phyloP scores from a whole-genome alignment of 495 filamentous ascomycete species.

The Hypoxylon lenormandii region DNA sequence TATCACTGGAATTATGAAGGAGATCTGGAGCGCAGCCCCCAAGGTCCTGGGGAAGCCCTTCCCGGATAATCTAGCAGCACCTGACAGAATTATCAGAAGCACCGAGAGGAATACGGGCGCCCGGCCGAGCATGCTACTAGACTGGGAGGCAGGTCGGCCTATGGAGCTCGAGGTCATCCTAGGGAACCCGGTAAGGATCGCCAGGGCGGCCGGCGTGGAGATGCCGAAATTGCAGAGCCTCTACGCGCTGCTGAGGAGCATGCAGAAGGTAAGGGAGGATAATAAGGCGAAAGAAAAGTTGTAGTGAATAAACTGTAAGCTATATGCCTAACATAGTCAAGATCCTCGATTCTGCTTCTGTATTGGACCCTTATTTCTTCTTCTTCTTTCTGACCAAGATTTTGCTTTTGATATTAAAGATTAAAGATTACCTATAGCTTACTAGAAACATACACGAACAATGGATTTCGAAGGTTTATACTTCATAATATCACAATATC shows the following conservation, averaged over 20 bases:
- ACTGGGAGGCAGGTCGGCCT: constrained; percentile 67
- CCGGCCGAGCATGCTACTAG: constrained; percentile 70
- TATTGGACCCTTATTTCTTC: too few species aligned
- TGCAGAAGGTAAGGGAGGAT: constrained; percentile 58
- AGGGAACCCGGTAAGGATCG: constrained; percentile 69
- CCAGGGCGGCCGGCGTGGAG: constrained; percentile 62
- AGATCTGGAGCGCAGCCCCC: constrained; percentile 67
- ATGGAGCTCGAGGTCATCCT: constrained; percentile 73
- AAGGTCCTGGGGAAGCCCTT: constrained; percentile 61
- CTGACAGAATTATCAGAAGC: constrained; percentile 66
- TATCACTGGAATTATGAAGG: constrained; percentile 66
- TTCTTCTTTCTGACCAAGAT: too few species aligned
- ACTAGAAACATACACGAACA: too few species aligned
- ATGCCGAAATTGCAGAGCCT: constrained; percentile 66
- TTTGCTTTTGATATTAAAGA: too few species aligned
- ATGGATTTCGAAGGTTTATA: too few species aligned
- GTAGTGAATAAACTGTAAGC: background rate
- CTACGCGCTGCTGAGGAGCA: constrained; percentile 63
- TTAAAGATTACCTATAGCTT: too few species aligned
- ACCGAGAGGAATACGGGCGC: constrained; percentile 68
- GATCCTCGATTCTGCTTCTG: too few species aligned
- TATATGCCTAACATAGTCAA: too few species aligned
- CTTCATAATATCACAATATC: too few species aligned
- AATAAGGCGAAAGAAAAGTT: constrained; percentile 51
- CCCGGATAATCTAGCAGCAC: constrained; percentile 60